Conservation (phyloP, 1,284 basidiomycete species). For the Gastroboletus turbinatus region DNA sequence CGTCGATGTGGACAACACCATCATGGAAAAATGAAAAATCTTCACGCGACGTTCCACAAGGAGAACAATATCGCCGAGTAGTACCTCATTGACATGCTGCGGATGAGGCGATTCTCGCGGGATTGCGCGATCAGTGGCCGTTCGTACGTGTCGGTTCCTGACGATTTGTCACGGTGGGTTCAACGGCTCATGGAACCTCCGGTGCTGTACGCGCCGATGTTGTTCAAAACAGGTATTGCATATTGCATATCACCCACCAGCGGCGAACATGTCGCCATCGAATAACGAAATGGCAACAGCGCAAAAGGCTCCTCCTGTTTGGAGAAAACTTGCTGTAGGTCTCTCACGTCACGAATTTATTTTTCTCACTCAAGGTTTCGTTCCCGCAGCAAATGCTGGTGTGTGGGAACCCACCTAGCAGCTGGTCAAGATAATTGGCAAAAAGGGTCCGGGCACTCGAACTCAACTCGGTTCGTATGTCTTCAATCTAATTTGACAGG, state of each 20-base stretch:
- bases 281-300: constrained; percentile 95
- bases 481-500: not conserved
- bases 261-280: constrained; percentile 73
- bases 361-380: constrained; percentile 2
- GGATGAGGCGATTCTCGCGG: not conserved
- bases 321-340: constrained; percentile 96
- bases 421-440: constrained; percentile 87
- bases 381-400: constrained; percentile 95
- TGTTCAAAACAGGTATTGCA: constrained; percentile 94
- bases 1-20: constrained; percentile 78
- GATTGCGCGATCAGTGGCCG: not conserved
- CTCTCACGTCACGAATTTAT: constrained; percentile 1
- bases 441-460: constrained; percentile 93
- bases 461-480: not conserved
- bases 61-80: constrained; percentile 99
- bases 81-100: constrained; percentile 94
- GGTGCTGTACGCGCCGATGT: constrained; percentile 97
- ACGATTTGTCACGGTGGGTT: constrained; percentile 55
- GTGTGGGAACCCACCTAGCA: constrained; percentile 68
- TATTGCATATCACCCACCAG: constrained; percentile 72
- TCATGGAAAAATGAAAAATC: constrained; percentile 89
- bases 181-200: constrained; percentile 90
- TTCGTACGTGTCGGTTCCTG: constrained; percentile 23
- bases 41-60: constrained; percentile 98
- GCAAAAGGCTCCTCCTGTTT: constrained; percentile 93